Percentiles rank a stretch among this genome's conserved stretches.
These are phyloP conservation scores for Sanghuangporus sanghuang DNA, from an alignment of 1,284 basidiomycete genomes.

Conservation along the genomic window DNA sequence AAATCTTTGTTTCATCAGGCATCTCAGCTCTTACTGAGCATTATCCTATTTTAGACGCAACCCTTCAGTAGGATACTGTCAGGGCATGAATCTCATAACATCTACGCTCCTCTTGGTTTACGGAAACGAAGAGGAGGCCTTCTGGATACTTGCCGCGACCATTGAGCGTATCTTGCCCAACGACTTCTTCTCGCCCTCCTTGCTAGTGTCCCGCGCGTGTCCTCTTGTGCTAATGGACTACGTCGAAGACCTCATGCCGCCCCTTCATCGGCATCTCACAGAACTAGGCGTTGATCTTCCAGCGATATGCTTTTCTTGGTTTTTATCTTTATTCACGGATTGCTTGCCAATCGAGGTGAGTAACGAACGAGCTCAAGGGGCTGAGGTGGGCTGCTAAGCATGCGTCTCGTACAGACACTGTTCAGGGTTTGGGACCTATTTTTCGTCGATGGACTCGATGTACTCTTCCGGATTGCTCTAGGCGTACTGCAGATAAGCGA, in stretches of 20 bases:
- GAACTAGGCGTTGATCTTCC: constrained; percentile 85
- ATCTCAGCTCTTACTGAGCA: background rate
- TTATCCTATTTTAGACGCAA: constrained; percentile 53
- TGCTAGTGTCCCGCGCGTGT: constrained; percentile 89
- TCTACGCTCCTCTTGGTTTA: constrained; percentile 91
- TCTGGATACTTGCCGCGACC: constrained; percentile 91
- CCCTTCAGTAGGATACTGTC: constrained; percentile 81
- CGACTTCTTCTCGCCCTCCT: constrained; percentile 79
- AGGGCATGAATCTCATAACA: constrained; percentile 94
- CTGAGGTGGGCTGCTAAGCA: constrained; percentile 3
- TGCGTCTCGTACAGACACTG: constrained; percentile 51
- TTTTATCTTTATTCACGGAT: constrained; percentile 93
- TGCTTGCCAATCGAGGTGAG: constrained; percentile 91
- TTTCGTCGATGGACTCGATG: constrained; percentile 88
- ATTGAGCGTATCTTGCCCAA: constrained; percentile 81
- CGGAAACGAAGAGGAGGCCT: constrained; percentile 93
- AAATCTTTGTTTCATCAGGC: constrained; percentile 26
- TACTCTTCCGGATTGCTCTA: constrained; percentile 87
- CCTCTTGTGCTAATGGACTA: constrained; percentile 89
- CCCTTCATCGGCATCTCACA: constrained; percentile 69
- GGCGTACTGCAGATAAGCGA: constrained; percentile 84
- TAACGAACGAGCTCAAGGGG: constrained; percentile 2
- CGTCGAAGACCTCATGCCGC: constrained; percentile 74
- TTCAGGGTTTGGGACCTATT: constrained; percentile 96
- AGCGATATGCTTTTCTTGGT: constrained; percentile 98